Evolutionary conservation across 2,329 filamentous ascomycete species (phyloP), one percentile per base, ranked within the genome.

Genomic region (Thielaviopsis ethacetica): DNA sequence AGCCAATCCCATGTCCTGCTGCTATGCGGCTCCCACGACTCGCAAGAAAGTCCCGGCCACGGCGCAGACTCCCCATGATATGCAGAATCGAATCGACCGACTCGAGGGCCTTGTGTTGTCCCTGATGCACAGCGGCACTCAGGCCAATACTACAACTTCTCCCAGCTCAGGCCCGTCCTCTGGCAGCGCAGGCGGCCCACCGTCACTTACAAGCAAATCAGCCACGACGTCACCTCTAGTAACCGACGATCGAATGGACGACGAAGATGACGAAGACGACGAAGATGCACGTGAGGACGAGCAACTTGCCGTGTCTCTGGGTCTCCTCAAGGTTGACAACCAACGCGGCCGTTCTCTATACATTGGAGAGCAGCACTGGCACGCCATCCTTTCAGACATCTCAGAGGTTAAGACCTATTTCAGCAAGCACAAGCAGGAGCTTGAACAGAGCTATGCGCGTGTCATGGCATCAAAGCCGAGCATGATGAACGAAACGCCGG

Each of bases 41-140:
- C 81, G 88, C 65, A 93, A 88, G 72, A 94, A 88, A 77, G 83
- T 75, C 67, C 80, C 84, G 70, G 73, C 72, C 81, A 72, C 76
- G 78, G 70, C 62, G 71, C 77, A 65, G 72, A 77, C 71, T 65
- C 89, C 91, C 55, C 91, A 95, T 77, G 91, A 96, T 71, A 96
- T 97, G 91, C 91, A 97, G 74, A 95, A 94, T 68, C 86, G 93
- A 69, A 97, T 97, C 73, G 91, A 97, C 75, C 83, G 91, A 66
- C 78, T 97, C 64, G 91, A 97, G 77, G 86, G 88, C 65, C 75
- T 97, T 69, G 91, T 97, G 62, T 73, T 97, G 64, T 94, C 89
- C 27, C 72, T 97, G 68, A 96, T 97, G 91, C 91, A 91, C 67
- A 91, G 88, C 69, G 88, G 88, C 60, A 73, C 79, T 63, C 75